Evolutionary conservation across 2,329 filamentous ascomycete species (phyloP), one percentile per base, ranked within the genome.

Genomic region (Biscogniauxia marginata): DNA sequence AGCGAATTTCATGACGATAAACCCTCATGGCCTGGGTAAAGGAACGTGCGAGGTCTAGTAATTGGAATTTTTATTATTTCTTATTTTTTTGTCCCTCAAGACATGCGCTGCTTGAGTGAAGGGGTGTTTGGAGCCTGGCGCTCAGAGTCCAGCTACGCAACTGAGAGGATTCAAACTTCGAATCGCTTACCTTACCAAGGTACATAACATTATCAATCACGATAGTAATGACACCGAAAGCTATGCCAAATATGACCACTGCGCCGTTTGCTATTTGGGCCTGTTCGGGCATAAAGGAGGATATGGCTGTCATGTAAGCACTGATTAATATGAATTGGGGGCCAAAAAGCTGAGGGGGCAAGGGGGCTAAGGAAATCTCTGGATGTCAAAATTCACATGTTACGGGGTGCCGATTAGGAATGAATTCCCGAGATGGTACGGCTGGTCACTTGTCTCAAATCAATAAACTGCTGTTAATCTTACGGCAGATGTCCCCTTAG

Each of bases 1-100:
- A 43, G 53, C 30, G 39, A 49, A 23, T 50, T 48, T 50, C 56
- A 52, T 52, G 25, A 50, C 20, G 34, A 20, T 34, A 49, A 50
- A 52, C 46, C 18, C n/a, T 16, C 30, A 3, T 11, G 2, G 6
- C 6, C 25, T 16, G n/a, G 9, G 9, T 8, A 34, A 9, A 16
- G 13, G 13, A n/a, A n/a, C 3, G 13, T 11, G 30, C 30, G 30
- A 9, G 6, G 9, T 16, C n/a, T 39, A 39, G 30, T 16, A 3
- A 9, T 39, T 39, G 30, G 30, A 16, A 16, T 39, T 16, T 39
- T 39, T 39, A 16, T n/a, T n/a, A 39, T 39, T 39, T n/a, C 6
- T 16, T 39, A n/a, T 5, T n/a, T n/a, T n/a, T n/a, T 39, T 16
- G 30, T n/a, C 9, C 30, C n/a, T 39, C 30, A 2, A 11, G 30